phyloP scores from a whole-genome alignment of 78 protist genomes.

The Dictyostelium brefeldianum region DNA sequence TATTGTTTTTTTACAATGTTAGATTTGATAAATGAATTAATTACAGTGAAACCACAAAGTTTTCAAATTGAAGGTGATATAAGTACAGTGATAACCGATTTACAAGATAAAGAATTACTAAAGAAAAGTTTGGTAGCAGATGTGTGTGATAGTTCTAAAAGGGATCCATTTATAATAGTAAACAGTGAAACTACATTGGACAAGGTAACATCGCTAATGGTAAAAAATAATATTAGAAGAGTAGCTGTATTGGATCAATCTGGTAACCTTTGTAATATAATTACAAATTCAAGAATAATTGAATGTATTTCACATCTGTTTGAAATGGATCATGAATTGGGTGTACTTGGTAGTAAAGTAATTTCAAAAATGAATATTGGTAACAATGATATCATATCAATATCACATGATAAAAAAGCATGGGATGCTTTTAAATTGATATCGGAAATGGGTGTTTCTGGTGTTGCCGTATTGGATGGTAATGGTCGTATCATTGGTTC shows the following conservation, averaged over 20 bases:
- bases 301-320: constrained; percentile 71
- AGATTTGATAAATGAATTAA: constrained; percentile 45
- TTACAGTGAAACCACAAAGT: neutral
- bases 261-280: constrained; percentile 65
- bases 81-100: neutral
- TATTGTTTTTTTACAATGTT: constrained; percentile 50
- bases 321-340: constrained; percentile 51
- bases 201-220: constrained; percentile 47
- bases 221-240: constrained; percentile 39
- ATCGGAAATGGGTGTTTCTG: constrained; percentile 57
- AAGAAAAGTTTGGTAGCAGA: constrained; percentile 21
- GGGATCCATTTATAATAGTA: constrained; percentile 64
- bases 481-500: constrained; percentile 16
- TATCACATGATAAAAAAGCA: constrained; percentile 22
- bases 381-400: constrained; percentile 21
- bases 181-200: constrained; percentile 27
- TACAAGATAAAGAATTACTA: constrained; percentile 28
- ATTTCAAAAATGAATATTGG: constrained; percentile 21
- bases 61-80: constrained; percentile 44
- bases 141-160: constrained; percentile 60
- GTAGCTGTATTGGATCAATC: constrained; percentile 50
- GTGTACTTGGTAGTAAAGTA: neutral
- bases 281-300: constrained; percentile 46
- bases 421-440: constrained; percentile 50
- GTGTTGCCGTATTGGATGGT: constrained; percentile 31